Percentiles rank a stretch among this genome's conserved stretches.
Evolutionary conservation across 164 flowering plant species (phyloP).

Genomic region (Houttuynia cordata): DNA sequence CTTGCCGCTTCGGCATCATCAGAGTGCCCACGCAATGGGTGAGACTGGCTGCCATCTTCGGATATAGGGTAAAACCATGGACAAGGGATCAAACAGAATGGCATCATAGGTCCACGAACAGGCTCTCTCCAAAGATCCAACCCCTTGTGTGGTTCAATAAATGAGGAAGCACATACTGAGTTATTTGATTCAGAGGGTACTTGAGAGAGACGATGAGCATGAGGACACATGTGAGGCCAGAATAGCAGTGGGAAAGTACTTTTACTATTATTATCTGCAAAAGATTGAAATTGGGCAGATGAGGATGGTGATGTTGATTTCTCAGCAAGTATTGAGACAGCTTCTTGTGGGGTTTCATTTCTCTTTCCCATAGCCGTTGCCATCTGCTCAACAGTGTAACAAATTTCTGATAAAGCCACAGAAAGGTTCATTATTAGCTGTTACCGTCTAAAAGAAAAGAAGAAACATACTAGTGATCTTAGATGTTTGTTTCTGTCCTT

Average conservation of each 20-base stretch:
- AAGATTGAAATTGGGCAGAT: constrained; percentile 18
- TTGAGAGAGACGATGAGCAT: background rate
- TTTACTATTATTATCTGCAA: constrained; percentile 16
- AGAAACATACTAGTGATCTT: constrained; percentile 42
- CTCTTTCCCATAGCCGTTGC: constrained; percentile 14
- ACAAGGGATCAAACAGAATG: too few species aligned
- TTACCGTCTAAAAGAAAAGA: background rate
- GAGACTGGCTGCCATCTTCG: too few species aligned
- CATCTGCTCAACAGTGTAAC: constrained; percentile 2
- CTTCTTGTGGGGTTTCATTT: constrained; percentile 20
- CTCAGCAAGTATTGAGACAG: constrained; percentile 10
- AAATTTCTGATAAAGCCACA: constrained; percentile 11
- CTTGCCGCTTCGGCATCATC: too few species aligned
- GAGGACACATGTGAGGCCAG: constrained; percentile 34
- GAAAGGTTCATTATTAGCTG: background rate
- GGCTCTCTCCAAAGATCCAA: too few species aligned
- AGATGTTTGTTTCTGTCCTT: constrained; percentile 40
- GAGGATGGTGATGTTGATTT: constrained; percentile 13
- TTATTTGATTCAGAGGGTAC: background rate
- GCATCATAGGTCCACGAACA: too few species aligned
- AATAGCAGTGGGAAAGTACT: constrained; percentile 25
- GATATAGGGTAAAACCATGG: too few species aligned
- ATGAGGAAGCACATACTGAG: too few species aligned
- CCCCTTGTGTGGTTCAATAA: too few species aligned
- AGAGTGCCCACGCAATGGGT: too few species aligned